These are phyloP conservation scores for Ampelomyces quisqualis DNA, from an alignment of 2,329 filamentous ascomycete genomes.

Conservation along the genomic window DNA sequence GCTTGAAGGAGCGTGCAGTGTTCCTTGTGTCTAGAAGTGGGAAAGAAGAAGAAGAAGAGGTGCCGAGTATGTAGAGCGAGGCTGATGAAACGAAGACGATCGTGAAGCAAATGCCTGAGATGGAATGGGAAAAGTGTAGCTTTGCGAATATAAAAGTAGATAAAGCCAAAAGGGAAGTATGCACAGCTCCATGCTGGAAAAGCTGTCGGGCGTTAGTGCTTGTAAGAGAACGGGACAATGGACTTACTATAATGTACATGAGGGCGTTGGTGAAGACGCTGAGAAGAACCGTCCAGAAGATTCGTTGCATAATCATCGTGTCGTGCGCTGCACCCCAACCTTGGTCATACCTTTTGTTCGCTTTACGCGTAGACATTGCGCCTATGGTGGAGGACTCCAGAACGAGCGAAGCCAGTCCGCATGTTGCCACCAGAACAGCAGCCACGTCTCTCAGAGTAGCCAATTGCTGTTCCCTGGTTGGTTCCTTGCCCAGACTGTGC, in stretches of 20 bases:
- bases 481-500: slow-evolving; percentile 26
- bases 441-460: slow-evolving; percentile 36
- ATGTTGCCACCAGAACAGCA: slow-evolving; percentile 24
- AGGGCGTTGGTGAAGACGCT: slow-evolving; percentile 30
- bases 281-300: slow-evolving; percentile 31
- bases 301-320: slow-evolving; percentile 26
- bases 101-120: slow-evolving; percentile 32
- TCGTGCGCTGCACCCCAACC: slow-evolving; percentile 35
- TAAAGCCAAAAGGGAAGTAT: slow-evolving; percentile 31
- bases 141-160: slow-evolving; percentile 34
- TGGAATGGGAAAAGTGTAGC: slow-evolving; percentile 23
- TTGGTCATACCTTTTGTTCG: slow-evolving; percentile 22
- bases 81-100: slow-evolving; percentile 29
- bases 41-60: slow-evolving; percentile 19
- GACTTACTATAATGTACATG: slow-evolving; percentile 37
- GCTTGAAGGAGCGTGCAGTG: slow-evolving; percentile 28
- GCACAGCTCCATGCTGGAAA: slow-evolving; percentile 29
- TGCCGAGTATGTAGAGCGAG: slow-evolving; percentile 26
- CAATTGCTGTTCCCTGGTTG: slow-evolving; percentile 25
- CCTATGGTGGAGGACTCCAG: slow-evolving; percentile 32
- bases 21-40: slow-evolving; percentile 24
- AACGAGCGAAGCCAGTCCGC: slow-evolving; percentile 30
- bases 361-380: slow-evolving; percentile 31
- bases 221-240: neutral
- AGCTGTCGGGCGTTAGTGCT: slow-evolving; percentile 25